Evolutionary conservation across 2,329 filamentous ascomycete species (phyloP), one percentile per base, ranked within the genome.

Genomic region (Hypoxylon sp.): DNA sequence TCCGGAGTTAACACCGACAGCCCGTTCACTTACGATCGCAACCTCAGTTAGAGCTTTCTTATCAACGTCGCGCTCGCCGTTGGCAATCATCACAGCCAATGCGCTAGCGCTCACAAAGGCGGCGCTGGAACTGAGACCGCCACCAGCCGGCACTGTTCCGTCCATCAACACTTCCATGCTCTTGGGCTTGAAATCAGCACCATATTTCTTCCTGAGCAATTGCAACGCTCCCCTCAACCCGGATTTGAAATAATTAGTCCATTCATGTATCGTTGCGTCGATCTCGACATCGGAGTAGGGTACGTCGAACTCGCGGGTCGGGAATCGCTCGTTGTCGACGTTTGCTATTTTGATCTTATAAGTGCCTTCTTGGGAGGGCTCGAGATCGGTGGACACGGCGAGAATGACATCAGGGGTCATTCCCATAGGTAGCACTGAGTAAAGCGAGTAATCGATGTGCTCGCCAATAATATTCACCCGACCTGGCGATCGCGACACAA

Each of bases 161-260:
- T 98, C 93, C 78, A 97, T 91, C 58, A 98, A 83, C 57, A 98
- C 88, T 73, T 97, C 90, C 91, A 99, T 94, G 75, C 92, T 92
- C 53, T 87, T 86, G 2, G 93, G 91, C 47, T 84, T 85, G 77
- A 94, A 92, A 51, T 84, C 82, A 48, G 73, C 75, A 35, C 88
- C 87, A 31, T 86, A 77, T 78, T 91, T 91, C 81, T 90, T 88
- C 78, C 89, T 86, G 71, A 99, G 83, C 65, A 97, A 85, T 74
- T 92, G 88, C 62, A 97, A 82, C 0, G 95, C 95, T 31, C 94
- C 96, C 37, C 89, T 85, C 54, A 98, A 84, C 0, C 96, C 96
- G 59, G 94, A 93, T 83, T 96, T 97, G 88, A 99, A 98, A 85
- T 99, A 99, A 80, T 98, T 99, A 64, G 94, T 92, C 96, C 96